Evolutionary conservation across 768 basidiomycete genomes (phyloP).

Genomic region (Suillus decipiens): DNA sequence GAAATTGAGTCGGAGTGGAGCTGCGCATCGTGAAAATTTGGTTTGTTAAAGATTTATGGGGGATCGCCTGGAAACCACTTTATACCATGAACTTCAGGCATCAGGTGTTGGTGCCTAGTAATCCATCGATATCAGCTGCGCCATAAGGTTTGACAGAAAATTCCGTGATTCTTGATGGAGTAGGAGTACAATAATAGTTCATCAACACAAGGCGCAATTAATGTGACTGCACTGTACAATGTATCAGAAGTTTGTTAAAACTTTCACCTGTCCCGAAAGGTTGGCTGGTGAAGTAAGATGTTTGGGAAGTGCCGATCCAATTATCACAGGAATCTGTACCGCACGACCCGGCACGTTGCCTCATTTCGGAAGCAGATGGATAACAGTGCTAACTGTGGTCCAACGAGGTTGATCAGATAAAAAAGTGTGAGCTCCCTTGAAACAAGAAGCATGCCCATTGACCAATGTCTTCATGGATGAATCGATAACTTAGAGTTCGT

Average conservation of each 20-base stretch:
- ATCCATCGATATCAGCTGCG: conserved; percentile 7
- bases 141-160: background rate
- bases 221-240: background rate
- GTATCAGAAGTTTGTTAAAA: background rate
- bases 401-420: background rate
- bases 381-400: background rate
- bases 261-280: conserved; percentile 1
- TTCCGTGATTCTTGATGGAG: background rate
- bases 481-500: background rate
- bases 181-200: background rate
- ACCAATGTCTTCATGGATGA: conserved; percentile 2
- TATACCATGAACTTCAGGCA: background rate
- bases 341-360: background rate
- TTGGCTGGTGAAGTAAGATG: background rate
- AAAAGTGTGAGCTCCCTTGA: background rate
- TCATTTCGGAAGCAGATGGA: conserved; percentile 10
- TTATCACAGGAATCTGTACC: background rate
- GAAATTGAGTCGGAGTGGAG: background rate
- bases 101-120: background rate
- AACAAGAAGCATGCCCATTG: background rate
- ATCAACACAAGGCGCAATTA: background rate
- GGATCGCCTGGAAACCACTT: conserved; percentile 1
- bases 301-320: background rate
- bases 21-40: conserved; percentile 1
- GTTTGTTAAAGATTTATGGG: conserved; percentile 1